Evolutionary conservation across 805 yeast species (phyloP).

Genomic region (Starmerella cellae): DNA sequence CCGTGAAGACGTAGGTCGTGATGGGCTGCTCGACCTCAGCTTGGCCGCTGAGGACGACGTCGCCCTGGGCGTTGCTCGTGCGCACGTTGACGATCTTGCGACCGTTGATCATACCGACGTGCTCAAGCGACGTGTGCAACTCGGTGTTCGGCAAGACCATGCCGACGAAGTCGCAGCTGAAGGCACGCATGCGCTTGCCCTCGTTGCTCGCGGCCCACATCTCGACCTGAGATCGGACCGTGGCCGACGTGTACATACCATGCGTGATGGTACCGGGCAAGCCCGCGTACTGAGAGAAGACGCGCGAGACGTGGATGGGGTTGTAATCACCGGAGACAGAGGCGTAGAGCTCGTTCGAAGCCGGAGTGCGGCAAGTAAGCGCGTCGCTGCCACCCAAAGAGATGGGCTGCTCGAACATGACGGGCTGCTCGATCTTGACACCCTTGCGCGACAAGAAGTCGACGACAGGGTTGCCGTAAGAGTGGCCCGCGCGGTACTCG

Average conservation of each 20-base stretch:
- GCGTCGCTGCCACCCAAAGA: conserved; percentile 42
- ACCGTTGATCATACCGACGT: conserved; percentile 97
- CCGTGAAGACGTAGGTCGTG: conserved; percentile 93
- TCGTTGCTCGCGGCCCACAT: conserved; percentile 97
- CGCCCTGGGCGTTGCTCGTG: conserved; percentile 71
- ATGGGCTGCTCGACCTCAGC: conserved; percentile 99
- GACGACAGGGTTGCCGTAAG: conserved; percentile 94
- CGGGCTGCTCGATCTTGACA: conserved; percentile 84
- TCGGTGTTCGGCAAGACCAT: conserved; percentile 96
- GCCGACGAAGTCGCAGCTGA: conserved; percentile 78
- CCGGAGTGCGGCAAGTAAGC: conserved; percentile 58
- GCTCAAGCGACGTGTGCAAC: conserved; percentile 77
- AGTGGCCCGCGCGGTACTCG: conserved; percentile 76
- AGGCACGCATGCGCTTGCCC: conserved; percentile 90
- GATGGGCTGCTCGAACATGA: conserved; percentile 76
- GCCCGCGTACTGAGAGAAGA: conserved; percentile 82
- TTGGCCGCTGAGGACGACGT: conserved; percentile 71
- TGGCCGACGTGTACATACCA: conserved; percentile 97
- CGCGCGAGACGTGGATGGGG: conserved; percentile 95
- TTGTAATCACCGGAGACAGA: conserved; percentile 96
- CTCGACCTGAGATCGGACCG: conserved; percentile 89
- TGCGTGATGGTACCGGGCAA: conserved; percentile 97
- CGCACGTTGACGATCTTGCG: conserved; percentile 92
- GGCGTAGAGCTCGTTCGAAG: conserved; percentile 92
- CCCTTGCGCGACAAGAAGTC: conserved; percentile 90